Conservation (phyloP, 768 basidiomycete genomes). For the Tricholoma hemisulphureum region DNA sequence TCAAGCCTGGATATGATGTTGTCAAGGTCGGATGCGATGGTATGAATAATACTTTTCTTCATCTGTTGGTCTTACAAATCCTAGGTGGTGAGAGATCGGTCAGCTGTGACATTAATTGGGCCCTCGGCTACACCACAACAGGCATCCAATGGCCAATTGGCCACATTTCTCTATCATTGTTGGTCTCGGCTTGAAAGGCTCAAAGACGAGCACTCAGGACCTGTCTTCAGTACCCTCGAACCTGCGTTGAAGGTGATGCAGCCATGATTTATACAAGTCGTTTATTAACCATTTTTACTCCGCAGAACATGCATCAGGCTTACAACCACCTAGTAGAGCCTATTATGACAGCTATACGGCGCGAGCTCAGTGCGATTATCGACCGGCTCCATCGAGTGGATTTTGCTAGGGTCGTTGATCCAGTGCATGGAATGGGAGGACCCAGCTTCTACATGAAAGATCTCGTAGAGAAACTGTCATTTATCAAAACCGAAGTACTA, state of each 20-base stretch:
- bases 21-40: constrained; percentile 64
- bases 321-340: constrained; percentile 64
- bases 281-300: constrained; percentile 2
- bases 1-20: constrained; percentile 69
- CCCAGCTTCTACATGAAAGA: constrained; percentile 91
- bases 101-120: constrained; percentile 72
- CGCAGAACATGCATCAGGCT: constrained; percentile 47
- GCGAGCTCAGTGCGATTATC: constrained; percentile 78
- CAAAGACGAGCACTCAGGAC: constrained; percentile 62
- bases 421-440: constrained; percentile 60
- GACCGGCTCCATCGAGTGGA: constrained; percentile 84
- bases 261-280: background rate
- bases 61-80: background rate
- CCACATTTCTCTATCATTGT: constrained; percentile 77
- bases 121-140: constrained; percentile 80
- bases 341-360: constrained; percentile 63
- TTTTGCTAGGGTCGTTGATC: constrained; percentile 70
- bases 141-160: constrained; percentile 70
- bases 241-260: constrained; percentile 57
- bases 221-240: constrained; percentile 52
- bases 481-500: constrained; percentile 77
- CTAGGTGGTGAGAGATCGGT: constrained; percentile 75
- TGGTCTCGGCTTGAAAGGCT: constrained; percentile 67
- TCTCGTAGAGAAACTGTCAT: constrained; percentile 81
- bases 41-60: constrained; percentile 36